Percentiles rank a stretch among this genome's conserved stretches.
These are phyloP conservation scores for Hordeum pubiflorum DNA, from an alignment of 202 grass and related monocot species.

Conservation along the genomic window DNA sequence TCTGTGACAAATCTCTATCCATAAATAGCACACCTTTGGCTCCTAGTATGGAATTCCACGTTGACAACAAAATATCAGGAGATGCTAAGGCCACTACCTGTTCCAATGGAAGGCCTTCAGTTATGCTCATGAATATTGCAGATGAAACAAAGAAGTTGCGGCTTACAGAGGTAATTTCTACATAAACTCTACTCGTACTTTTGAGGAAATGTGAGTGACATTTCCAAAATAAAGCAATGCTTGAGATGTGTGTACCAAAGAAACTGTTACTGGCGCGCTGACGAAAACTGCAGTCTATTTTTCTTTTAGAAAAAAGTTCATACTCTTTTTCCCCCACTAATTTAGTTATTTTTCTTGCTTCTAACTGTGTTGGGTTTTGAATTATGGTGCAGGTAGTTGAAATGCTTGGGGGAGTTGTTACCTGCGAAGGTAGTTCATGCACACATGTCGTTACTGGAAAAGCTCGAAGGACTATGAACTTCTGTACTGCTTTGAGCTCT, in stretches of 20 bases:
- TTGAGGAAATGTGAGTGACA: neutral
- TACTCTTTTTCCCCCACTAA: neutral
- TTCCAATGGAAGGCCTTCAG: conserved; percentile 28
- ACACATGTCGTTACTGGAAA: conserved; percentile 83
- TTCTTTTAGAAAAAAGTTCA: neutral
- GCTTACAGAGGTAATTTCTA: conserved; percentile 56
- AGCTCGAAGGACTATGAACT: conserved; percentile 80
- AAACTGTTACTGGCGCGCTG: neutral
- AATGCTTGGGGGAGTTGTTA: conserved; percentile 55
- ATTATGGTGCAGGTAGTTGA: conserved; percentile 53
- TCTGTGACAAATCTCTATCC: conserved; percentile 5
- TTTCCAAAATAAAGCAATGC: neutral
- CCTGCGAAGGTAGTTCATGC: conserved; percentile 52
- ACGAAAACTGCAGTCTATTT: neutral
- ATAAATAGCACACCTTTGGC: neutral
- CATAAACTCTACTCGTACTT: neutral
- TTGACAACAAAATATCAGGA: conserved; percentile 26
- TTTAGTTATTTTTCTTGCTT: neutral
- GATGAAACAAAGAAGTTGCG: conserved; percentile 66
- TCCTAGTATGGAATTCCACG: conserved; percentile 19
- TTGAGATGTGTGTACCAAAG: neutral
- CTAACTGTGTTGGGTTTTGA: neutral
- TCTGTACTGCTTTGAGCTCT: conserved; percentile 70
- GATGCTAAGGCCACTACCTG: conserved; percentile 2
- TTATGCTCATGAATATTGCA: conserved; percentile 93